Evolutionary conservation across 352 stramenopile genomes (phyloP), one percentile per base, ranked within the genome.

Genomic region (Thraustochytrium sp.): DNA sequence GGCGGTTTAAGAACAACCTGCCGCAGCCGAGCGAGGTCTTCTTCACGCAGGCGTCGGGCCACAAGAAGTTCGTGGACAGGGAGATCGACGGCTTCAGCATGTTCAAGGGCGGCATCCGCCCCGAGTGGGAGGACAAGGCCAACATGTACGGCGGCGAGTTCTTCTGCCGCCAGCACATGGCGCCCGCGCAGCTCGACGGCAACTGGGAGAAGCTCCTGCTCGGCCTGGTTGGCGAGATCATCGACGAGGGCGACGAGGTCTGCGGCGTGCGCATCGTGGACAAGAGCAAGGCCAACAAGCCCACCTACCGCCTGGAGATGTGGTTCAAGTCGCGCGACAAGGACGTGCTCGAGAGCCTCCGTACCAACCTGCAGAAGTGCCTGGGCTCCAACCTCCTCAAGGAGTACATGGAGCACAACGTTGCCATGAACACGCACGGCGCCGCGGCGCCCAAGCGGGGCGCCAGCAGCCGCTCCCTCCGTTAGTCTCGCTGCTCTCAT

Each of bases 241-340:
- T 96, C 48, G 92, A 96, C 72, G 85, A 89, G 1, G 91, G 87
- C 49, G 90, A 95, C 74, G 91, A 96, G 83, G 91, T 96, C 84
- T 96, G 92, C n/a, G 93, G 93, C 61, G 91, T 94, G 40, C 92
- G 93, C 82, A 89, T 96, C 49, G 91, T 96, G 73, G 92, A 96
- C 86, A 96, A 96, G 88, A 82, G 77, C n/a, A 82, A 74, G 36
- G n/a, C 53, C 34, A 44, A 21, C 72, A 1, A 68, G 11, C 34
- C 85, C 38, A 85, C 38, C 31, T 87, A 87, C 65, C 80, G 83
- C 48, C 49, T 87, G 48, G 85, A 87, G 75, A 62, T 87, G 34
- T 87, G 85, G 85, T 87, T 85, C 46, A 59, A 61, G 23, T 73
- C 65, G 11, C 80, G 76, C 42, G 54, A 68, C 16, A 80, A 87